A percentile compares a stretch with the other conserved stretches of the same genome.
Evolutionary conservation across 139 green algal species (phyloP).

Genomic region (Coccomyxa sp.): DNA sequence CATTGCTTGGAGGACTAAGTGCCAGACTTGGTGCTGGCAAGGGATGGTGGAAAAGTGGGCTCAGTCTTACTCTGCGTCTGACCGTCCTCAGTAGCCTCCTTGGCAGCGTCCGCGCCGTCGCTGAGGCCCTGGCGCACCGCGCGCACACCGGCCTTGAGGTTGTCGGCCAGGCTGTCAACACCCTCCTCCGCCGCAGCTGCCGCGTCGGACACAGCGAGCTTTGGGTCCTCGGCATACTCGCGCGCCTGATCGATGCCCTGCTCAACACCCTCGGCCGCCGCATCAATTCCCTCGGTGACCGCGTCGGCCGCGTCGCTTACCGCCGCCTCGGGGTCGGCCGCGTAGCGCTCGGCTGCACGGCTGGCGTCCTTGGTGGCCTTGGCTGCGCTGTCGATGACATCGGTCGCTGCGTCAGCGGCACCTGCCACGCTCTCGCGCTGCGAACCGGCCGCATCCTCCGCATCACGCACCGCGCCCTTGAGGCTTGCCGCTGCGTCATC

Average conservation of each 20-base stretch:
- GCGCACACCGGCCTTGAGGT: neutral
- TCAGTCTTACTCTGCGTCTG: neutral
- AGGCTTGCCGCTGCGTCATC: neutral
- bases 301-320: neutral
- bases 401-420: neutral
- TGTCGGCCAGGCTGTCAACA: neutral
- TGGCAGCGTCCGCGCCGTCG: neutral
- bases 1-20: neutral
- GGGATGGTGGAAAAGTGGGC: neutral
- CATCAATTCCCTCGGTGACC: neutral
- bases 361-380: neutral
- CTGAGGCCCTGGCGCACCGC: neutral
- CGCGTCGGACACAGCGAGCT: neutral
- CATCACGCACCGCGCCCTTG: neutral
- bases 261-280: neutral
- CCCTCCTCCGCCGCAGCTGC: neutral
- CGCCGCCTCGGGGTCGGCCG: neutral
- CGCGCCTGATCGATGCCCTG: neutral
- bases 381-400: neutral
- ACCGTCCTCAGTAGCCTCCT: neutral
- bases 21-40: neutral
- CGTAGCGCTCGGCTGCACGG: neutral
- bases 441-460: neutral
- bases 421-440: neutral
- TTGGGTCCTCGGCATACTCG: slow-evolving; percentile 3